Percentiles rank a stretch among this genome's conserved stretches.
Evolutionary conservation across 305 asterid species (phyloP).

Genomic region (Solanum aculeatissimum): DNA sequence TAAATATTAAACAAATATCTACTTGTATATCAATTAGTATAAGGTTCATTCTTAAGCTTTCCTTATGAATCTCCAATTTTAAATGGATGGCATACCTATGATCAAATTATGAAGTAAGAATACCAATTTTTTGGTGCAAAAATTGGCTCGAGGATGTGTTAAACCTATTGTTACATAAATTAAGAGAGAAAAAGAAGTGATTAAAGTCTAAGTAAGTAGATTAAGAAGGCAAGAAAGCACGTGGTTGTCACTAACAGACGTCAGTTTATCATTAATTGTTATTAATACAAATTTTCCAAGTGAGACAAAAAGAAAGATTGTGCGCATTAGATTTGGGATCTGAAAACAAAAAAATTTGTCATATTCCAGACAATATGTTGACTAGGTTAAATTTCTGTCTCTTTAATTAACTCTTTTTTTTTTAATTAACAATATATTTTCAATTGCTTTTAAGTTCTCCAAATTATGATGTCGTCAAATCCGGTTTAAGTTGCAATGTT

Average conservation of each 20-base stretch:
- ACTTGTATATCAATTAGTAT: not conserved
- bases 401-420: not conserved
- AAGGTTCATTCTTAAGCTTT: not conserved
- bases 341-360: not conserved
- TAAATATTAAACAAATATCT: not conserved
- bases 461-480: not conserved
- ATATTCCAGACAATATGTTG: not conserved
- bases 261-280: not conserved
- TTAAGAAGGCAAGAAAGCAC: not conserved
- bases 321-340: not conserved
- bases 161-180: not conserved
- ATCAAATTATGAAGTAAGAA: not conserved
- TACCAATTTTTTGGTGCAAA: not conserved
- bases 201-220: not conserved
- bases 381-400: not conserved
- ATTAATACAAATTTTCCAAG: not conserved
- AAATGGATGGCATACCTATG: not conserved
- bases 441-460: not conserved
- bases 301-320: not conserved
- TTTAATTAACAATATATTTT: not conserved
- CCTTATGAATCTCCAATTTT: not conserved
- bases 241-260: not conserved
- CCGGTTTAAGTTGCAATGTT: not conserved
- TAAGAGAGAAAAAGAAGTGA: not conserved
- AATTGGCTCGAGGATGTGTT: not conserved